Conservation (phyloP, 805 yeast genomes). For the Saturnispora saitoi region DNA sequence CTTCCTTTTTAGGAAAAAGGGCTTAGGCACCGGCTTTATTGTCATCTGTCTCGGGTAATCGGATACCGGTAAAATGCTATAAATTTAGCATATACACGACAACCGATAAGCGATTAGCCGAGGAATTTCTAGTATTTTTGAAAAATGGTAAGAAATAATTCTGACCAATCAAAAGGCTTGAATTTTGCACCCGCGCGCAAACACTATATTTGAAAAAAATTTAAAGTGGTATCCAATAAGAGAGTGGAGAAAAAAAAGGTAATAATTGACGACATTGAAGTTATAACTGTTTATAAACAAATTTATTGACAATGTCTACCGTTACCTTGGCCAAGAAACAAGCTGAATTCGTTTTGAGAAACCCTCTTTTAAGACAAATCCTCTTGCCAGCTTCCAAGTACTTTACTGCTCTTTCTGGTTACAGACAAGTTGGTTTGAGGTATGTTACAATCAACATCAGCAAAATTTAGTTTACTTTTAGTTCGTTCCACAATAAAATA, state of each 20-base stretch:
- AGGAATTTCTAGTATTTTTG: too few relatives aligned
- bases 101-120: background rate
- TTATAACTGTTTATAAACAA: background rate
- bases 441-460: slow-evolving; percentile 15
- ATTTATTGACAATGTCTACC: slow-evolving; percentile 35
- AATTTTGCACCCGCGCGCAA: background rate
- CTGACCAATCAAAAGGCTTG: background rate
- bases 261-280: background rate
- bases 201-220: background rate
- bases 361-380: slow-evolving; percentile 69
- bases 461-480: too few relatives aligned
- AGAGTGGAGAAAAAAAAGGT: background rate
- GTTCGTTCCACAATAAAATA: too few relatives aligned
- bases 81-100: background rate
- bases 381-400: slow-evolving; percentile 73
- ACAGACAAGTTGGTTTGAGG: slow-evolving; percentile 89
- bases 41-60: too few relatives aligned
- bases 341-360: slow-evolving; percentile 70
- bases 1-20: too few relatives aligned
- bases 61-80: too few relatives aligned
- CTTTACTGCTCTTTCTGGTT: slow-evolving; percentile 72
- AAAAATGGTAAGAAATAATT: too few relatives aligned
- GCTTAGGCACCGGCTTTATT: too few relatives aligned
- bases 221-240: background rate
- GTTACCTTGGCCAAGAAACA: slow-evolving; percentile 63